Percentiles rank a stretch among this genome's conserved stretches.
These are phyloP conservation scores for Phytophthora tubulina DNA, from an alignment of 352 stramenopile genomes.

Conservation along the genomic window DNA sequence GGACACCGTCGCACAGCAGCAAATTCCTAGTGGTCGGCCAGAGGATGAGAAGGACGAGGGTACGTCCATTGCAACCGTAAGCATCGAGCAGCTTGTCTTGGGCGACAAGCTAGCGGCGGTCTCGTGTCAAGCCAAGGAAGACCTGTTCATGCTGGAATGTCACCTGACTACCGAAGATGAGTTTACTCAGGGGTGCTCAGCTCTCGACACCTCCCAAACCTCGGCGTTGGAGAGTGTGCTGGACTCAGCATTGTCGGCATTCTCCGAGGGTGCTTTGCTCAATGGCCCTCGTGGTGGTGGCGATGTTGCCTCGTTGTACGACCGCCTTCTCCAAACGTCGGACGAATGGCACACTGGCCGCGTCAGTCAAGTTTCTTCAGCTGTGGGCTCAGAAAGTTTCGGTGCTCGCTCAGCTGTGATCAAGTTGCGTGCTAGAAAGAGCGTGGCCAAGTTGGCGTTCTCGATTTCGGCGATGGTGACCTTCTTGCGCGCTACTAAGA, in stretches of 20 bases:
- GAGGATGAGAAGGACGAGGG: constrained; percentile 52
- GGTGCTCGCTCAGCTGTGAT: constrained; percentile 64
- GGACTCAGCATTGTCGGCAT: constrained; percentile 64
- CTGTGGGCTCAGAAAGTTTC: constrained; percentile 56
- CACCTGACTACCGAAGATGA: constrained; percentile 77
- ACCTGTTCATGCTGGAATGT: constrained; percentile 81
- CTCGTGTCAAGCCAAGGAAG: constrained; percentile 71
- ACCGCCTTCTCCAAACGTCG: constrained; percentile 58
- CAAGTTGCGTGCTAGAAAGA: constrained; percentile 69
- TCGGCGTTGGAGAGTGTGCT: constrained; percentile 60
- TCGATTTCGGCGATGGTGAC: constrained; percentile 69
- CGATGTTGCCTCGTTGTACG: constrained; percentile 55
- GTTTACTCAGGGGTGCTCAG: constrained; percentile 50
- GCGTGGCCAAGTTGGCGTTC: constrained; percentile 61
- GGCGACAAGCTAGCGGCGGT: constrained; percentile 70
- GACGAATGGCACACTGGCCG: constrained; percentile 67
- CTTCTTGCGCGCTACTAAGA: constrained; percentile 47
- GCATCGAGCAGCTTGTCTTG: constrained; percentile 65
- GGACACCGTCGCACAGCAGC: constrained; percentile 49
- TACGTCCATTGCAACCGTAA: constrained; percentile 24
- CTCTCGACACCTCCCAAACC: constrained; percentile 57
- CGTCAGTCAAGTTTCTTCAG: constrained; percentile 27
- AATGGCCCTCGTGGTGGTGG: constrained; percentile 29
- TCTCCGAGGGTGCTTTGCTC: constrained; percentile 68
- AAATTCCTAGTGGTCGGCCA: constrained; percentile 15